phyloP scores from a whole-genome alignment of 108 stramenopile genomes.

The Mayamaea pseudoterrestris region DNA sequence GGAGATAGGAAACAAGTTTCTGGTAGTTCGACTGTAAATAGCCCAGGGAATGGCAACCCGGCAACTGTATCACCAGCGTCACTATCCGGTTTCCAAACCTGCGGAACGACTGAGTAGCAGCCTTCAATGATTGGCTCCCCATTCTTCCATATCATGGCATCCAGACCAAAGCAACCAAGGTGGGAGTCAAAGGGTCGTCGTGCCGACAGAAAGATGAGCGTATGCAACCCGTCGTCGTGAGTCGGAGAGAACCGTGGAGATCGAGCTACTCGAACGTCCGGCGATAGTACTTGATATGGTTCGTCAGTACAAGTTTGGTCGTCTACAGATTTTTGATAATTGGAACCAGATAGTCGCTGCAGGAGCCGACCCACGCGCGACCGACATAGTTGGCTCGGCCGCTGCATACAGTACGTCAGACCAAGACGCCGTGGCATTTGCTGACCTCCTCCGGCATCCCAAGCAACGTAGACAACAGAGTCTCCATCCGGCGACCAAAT shows the following conservation, averaged over 20 bases:
- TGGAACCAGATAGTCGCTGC: slow-evolving; percentile 7
- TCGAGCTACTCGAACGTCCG: slow-evolving; percentile 32
- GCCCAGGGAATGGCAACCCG: slow-evolving; percentile 53
- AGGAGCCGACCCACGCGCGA: slow-evolving; percentile 36
- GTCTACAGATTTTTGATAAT: background rate
- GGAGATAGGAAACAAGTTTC: slow-evolving; percentile 14
- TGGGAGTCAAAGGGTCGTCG: slow-evolving; percentile 56
- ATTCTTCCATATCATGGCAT: slow-evolving; percentile 26
- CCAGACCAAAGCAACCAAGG: slow-evolving; percentile 45
- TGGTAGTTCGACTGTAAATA: slow-evolving; percentile 50
- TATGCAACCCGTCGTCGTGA: slow-evolving; percentile 8
- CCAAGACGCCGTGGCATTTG: slow-evolving; percentile 56
- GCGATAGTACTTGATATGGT: slow-evolving; percentile 31
- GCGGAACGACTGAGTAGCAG: background rate
- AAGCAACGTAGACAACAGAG: slow-evolving; percentile 54
- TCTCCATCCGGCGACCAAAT: slow-evolving; percentile 36
- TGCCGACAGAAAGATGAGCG: slow-evolving; percentile 41
- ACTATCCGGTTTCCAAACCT: background rate
- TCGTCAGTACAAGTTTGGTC: background rate
- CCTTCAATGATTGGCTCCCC: background rate
- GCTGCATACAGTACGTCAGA: slow-evolving; percentile 60
- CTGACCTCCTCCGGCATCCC: slow-evolving; percentile 60
- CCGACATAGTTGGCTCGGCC: slow-evolving; percentile 47
- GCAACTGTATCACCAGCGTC: slow-evolving; percentile 13
- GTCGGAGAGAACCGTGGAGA: slow-evolving; percentile 44